These are phyloP conservation scores for Clavispora asparagi DNA, from an alignment of 805 yeast genomes.

Conservation along the genomic window DNA sequence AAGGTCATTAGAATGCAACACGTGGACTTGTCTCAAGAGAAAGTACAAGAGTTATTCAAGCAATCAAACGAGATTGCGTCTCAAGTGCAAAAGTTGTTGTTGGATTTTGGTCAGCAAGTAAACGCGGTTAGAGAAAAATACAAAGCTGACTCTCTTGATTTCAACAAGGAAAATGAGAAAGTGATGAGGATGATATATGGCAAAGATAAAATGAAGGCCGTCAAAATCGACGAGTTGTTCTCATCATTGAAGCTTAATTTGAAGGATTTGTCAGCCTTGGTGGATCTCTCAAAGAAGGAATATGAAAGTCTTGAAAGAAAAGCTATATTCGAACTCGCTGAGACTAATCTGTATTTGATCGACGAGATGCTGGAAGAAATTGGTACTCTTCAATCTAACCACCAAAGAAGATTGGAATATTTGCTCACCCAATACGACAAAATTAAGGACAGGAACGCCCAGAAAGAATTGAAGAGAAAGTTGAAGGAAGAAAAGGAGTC, in stretches of 20 bases:
- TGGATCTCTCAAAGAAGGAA: conserved; percentile 13
- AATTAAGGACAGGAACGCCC: conserved; percentile 25
- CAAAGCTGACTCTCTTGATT: conserved; percentile 44
- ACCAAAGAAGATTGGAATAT: conserved; percentile 22
- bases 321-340: conserved; percentile 22
- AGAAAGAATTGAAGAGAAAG: conserved; percentile 29
- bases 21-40: conserved; percentile 43
- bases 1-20: conserved; percentile 36
- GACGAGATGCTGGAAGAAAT: conserved; percentile 27
- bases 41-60: conserved; percentile 39
- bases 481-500: conserved; percentile 22
- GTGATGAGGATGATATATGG: conserved; percentile 22
- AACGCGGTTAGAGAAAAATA: conserved; percentile 37
- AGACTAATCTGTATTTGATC: conserved; percentile 21
- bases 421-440: conserved; percentile 25
- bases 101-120: conserved; percentile 43
- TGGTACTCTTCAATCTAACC: conserved; percentile 23
- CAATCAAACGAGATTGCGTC: conserved; percentile 39
- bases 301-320: conserved; percentile 20
- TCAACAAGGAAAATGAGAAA: conserved; percentile 46
- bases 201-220: conserved; percentile 3
- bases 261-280: conserved; percentile 22
- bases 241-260: conserved; percentile 22
- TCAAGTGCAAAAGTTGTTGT: conserved; percentile 39
- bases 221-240: conserved; percentile 24